These are phyloP conservation scores for Elsinoe batatas DNA, from an alignment of 2,329 filamentous ascomycete genomes.

Conservation along the genomic window DNA sequence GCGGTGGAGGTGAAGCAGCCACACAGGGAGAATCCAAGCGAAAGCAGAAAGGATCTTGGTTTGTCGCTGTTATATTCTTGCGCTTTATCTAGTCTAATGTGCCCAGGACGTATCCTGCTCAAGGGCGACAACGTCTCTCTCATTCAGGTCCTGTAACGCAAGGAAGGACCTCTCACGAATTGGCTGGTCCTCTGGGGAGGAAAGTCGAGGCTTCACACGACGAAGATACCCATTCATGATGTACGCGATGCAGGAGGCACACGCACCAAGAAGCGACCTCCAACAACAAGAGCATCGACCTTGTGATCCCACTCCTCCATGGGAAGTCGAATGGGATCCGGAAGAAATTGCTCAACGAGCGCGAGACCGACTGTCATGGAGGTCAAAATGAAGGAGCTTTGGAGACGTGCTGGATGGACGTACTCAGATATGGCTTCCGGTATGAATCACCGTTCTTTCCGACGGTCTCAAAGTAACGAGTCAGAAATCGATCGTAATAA, in stretches of 20 bases:
- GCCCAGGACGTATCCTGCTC: conserved; percentile 66
- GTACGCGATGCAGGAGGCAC: neutral
- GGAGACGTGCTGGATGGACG: conserved; percentile 21
- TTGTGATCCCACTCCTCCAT: conserved; percentile 67
- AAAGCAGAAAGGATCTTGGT: conserved; percentile 73
- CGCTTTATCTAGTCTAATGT: conserved; percentile 13
- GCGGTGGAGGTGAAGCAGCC: conserved; percentile 83
- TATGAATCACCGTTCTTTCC: conserved; percentile 23
- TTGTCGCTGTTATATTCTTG: conserved; percentile 24
- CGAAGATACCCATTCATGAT: neutral
- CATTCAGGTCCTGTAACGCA: conserved; percentile 42
- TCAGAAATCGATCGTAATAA: conserved; percentile 91
- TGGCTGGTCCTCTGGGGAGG: neutral
- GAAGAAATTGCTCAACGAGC: conserved; percentile 74
- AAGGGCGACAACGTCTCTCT: conserved; percentile 84
- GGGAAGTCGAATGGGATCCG: conserved; percentile 56
- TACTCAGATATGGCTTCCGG: conserved; percentile 51
- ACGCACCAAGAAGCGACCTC: conserved; percentile 20
- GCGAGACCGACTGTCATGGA: conserved; percentile 61
- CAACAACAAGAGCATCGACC: conserved; percentile 52
- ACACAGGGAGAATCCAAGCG: conserved; percentile 66
- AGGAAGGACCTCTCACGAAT: neutral
- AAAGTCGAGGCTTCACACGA: neutral
- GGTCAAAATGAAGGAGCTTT: neutral
- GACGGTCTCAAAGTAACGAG: conserved; percentile 48